Base-by-base conservation (phyloP, 257 asterid species). In the Scutellaria barbata region DNA sequence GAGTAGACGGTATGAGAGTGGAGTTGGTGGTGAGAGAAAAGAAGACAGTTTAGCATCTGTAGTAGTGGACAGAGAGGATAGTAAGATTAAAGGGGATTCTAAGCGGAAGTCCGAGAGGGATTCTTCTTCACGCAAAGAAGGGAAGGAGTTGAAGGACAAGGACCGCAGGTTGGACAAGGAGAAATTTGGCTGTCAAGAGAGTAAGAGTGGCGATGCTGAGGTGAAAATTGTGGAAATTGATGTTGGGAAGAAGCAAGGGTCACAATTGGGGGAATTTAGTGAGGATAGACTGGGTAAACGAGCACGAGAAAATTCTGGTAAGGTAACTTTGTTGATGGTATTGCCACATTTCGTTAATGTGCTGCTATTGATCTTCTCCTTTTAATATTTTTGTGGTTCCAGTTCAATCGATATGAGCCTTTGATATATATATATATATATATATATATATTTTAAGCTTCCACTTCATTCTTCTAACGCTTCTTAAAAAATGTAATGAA, bases 71-170 rank as follows among this genome's bases (percentile, higher is more conserved):
- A 87, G 85, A 81, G 95, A 85, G 68, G 89, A 88, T 69, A 58
- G 73, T 75, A 84, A 81, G 83, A 81, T 83, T 67, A 85, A 81
- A 81, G 83, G 85, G 63, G 99, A 89, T 68, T 83, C 96, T 0
- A 95, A 83, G 88, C 81, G 93, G 86, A 95, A 83, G 80, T 83
- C 90, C 39, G 98, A 92, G 79, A 86, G 85, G 84, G 97, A 90
- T 79, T 84, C 83, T 66, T 90, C 87, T 69, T 70, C 81, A 14
- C 79, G 95, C 61, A 94, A 81, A 74, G 98, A 92, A 57, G 86
- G 84, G 70, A 89, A 81, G 84, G 96, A 88, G 43, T 66, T 62
- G 35, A 89, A 86, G 79, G 98, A 87, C 67, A 95, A 83, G 82
- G 98, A 89, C 56, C 86, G 93, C 47, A 83, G 86, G 72, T 76